Percentiles rank a stretch among this genome's conserved stretches.
Evolutionary conservation across 169 alveolate species (phyloP).

Genomic region (Miamiensis avidus): DNA sequence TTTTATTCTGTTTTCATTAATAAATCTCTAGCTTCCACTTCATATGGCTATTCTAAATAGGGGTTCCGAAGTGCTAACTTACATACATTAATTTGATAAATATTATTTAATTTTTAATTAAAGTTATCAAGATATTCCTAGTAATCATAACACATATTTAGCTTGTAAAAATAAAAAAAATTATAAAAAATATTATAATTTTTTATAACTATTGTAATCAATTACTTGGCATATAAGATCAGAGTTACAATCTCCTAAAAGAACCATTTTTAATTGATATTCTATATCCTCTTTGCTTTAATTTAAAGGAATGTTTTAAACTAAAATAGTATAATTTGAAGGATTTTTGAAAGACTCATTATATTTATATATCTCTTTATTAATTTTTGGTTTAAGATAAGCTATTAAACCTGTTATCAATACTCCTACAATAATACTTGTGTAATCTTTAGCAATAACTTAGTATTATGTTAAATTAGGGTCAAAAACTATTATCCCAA

Average conservation of each 20-base stretch:
- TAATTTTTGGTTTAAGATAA: background rate
- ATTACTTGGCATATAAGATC: background rate
- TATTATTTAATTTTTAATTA: too few relatives aligned
- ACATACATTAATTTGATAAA: background rate
- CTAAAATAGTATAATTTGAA: background rate
- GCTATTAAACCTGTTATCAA: background rate
- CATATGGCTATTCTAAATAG: background rate
- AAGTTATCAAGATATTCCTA: background rate
- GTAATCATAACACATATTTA: background rate
- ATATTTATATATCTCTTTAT: background rate
- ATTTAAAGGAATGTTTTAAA: background rate
- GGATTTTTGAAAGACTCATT: background rate
- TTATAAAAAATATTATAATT: too few relatives aligned
- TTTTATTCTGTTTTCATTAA: background rate
- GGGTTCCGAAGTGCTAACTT: background rate
- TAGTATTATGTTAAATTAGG: background rate
- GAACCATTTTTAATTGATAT: too few relatives aligned
- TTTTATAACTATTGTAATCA: too few relatives aligned
- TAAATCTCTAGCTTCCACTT: background rate
- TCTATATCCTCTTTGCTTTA: background rate
- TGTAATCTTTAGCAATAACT: too few relatives aligned
- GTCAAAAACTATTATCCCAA: background rate
- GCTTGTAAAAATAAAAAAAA: background rate
- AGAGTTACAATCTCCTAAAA: background rate
- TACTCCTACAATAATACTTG: background rate